These are phyloP conservation scores for Leccinum subtestaceum DNA, from an alignment of 768 basidiomycete species.

Conservation along the genomic window DNA sequence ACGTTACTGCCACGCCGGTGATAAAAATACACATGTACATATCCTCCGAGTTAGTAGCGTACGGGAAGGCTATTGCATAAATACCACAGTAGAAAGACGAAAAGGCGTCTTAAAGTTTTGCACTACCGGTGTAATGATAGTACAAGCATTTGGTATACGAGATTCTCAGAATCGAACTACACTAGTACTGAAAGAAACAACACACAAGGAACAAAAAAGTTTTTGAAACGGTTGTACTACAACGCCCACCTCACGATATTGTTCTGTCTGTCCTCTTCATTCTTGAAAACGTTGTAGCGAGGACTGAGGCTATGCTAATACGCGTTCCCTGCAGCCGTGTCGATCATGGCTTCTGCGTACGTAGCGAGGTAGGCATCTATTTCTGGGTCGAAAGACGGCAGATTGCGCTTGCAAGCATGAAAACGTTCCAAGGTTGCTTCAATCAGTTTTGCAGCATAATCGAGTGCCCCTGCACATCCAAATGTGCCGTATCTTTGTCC, in stretches of 20 bases:
- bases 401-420: not conserved
- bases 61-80: no score
- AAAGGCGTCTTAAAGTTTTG: no score
- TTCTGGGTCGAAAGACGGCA: not conserved
- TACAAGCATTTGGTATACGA: no score
- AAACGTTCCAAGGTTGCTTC: not conserved
- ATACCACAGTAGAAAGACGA: no score
- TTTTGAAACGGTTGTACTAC: no score
- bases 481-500: not conserved
- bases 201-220: no score
- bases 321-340: not conserved
- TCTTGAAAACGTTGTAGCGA: not conserved
- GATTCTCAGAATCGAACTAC: no score
- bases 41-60: no score
- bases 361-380: not conserved
- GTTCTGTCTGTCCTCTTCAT: not conserved
- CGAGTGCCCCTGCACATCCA: not conserved
- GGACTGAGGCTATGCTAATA: not conserved
- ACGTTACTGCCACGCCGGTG: no score
- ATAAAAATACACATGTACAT: no score
- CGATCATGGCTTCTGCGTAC: not conserved
- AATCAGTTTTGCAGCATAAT: not conserved
- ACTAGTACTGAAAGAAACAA: no score
- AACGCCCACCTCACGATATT: not conserved
- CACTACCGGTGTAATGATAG: no score